Base-by-base conservation (phyloP, 306 rosid genomes). In the Citrullus amarus region DNA sequence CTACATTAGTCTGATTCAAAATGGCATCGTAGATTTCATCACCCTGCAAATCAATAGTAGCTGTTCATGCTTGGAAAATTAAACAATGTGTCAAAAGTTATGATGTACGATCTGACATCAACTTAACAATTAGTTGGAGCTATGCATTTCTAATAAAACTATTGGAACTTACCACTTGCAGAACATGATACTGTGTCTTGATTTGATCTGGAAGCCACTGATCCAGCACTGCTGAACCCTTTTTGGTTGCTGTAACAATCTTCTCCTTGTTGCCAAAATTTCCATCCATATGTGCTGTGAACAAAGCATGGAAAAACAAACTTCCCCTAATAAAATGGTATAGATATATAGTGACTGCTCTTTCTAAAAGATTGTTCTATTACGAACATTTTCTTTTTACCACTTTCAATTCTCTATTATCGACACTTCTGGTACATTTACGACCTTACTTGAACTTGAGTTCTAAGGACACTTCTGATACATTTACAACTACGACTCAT, bases 1-100 rank as follows among this genome's bases (percentile, higher is more conserved):
- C 80, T 71, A 95, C 90, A 85, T 92, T 91, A 50, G 99, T 92
- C 86, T 92, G 98, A 87, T 92, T 95, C 87, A 92, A 81, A 90
- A 91, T 89, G 79, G 97, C 98, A 84, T 95, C 99, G 59, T 90
- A 92, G 71, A 95, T 82, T n/a, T 89, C 97, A 80, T 80, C 89
- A 36, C 87, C 97, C 98, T 91, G 75, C 88, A 86, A 59, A 76
- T n/a, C 15, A 58, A 39, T 41, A 38, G 22, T 56, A 39, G 55
- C 54, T 20, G 41, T 43, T 30, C 41, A 74, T 51, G 62, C 48
- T 74, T 74, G 53, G 63, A 74, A 73, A 34, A 73, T 30, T 15
- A 34, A 16, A 17, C 48, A 32, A 53, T 5, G n/a, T 16, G 78
- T 32, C 30, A 10, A 74, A 48, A 51, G 78, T 50, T 9, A 54